Base-by-base conservation (phyloP, 345 rosid species). In the Camelina neglecta region DNA sequence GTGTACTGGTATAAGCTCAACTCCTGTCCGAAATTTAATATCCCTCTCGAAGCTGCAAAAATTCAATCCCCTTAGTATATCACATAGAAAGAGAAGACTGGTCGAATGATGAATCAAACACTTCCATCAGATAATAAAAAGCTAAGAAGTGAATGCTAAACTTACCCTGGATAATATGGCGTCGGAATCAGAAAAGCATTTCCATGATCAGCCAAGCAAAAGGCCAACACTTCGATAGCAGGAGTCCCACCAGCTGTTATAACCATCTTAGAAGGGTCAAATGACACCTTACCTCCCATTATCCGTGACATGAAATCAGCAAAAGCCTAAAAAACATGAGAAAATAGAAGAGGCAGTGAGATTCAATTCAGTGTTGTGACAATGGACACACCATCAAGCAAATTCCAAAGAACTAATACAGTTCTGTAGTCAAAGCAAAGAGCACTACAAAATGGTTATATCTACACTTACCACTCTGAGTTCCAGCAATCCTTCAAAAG, bases 121-220 rank as follows among this genome's bases (percentile, higher is more conserved):
- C 3, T 12, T 59, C 16, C 16, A 60, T 23, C 73, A 57, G 29
- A 68, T 20, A 18, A 18, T 1, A 61, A 33, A 33, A 9, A 7
- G 33, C 47, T 1, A 8, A 57, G 24, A 45, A 64, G 36, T 69
- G 12, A 36, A 69, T 4, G 26, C 65, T 13, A 65, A 76, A 63
- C 0, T 72, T 86, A 90, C 98, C 98, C 96, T 6, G 96, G 96
- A 83, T 94, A 94, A 80, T 90, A 94, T 4, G 97, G 97, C 0
- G 93, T 75, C 9, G 96, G 98, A 77, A 92, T 80, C 6, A 89
- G 95, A 77, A 94, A 82, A 77, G 93, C 95, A 64, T 88, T 89
- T 68, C 98, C 98, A 23, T 83, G 92, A 84, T 90, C 98, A 15
- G 97, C 97, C 84, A 92, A 84, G 84, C 95, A 92, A 71, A 90